phyloP scores from a whole-genome alignment of 192 early-diverging fungal genomes.

The Rhizoclosmatium sp. region DNA sequence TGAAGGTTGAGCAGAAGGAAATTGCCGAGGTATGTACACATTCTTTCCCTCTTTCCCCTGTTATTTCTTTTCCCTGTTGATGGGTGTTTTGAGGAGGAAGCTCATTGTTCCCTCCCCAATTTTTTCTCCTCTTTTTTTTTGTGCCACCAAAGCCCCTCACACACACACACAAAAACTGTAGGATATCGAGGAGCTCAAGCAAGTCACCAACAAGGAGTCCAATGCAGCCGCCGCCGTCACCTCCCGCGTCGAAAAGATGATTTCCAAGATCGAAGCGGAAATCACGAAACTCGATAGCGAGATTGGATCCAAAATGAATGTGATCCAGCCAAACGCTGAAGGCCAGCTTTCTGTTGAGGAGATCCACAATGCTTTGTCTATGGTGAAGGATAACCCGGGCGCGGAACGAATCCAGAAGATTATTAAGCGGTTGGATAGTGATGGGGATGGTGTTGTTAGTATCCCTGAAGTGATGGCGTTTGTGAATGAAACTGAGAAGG shows the following conservation, averaged over 20 bases:
- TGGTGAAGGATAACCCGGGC: slow-evolving; percentile 73
- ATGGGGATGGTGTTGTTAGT: slow-evolving; percentile 73
- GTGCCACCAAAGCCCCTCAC: not conserved
- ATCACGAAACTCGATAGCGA: slow-evolving; percentile 69
- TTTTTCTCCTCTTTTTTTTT: slow-evolving; percentile 19
- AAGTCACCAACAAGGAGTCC: slow-evolving; percentile 59
- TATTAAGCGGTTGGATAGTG: slow-evolving; percentile 75
- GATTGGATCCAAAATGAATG: slow-evolving; percentile 69
- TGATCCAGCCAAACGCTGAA: slow-evolving; percentile 69
- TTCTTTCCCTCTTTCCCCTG: not conserved
- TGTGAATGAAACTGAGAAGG: slow-evolving; percentile 58
- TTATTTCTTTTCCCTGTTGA: not conserved
- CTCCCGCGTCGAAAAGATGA: slow-evolving; percentile 81
- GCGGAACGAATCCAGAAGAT: slow-evolving; percentile 76
- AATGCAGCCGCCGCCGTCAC: slow-evolving; percentile 68
- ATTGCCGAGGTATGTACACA: slow-evolving; percentile 49
- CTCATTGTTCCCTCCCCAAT: slow-evolving; percentile 16
- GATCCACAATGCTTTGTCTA: slow-evolving; percentile 71
- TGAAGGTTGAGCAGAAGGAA: slow-evolving; percentile 61
- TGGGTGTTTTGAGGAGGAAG: not conserved
- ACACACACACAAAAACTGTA: slow-evolving; percentile 4
- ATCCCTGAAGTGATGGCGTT: slow-evolving; percentile 68
- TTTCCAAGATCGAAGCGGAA: slow-evolving; percentile 76
- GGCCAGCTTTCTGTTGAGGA: slow-evolving; percentile 73
- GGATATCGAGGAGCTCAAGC: slow-evolving; percentile 63